These are phyloP conservation scores for Trichocladium antarcticum DNA, from an alignment of 495 filamentous ascomycete genomes.

Conservation along the genomic window DNA sequence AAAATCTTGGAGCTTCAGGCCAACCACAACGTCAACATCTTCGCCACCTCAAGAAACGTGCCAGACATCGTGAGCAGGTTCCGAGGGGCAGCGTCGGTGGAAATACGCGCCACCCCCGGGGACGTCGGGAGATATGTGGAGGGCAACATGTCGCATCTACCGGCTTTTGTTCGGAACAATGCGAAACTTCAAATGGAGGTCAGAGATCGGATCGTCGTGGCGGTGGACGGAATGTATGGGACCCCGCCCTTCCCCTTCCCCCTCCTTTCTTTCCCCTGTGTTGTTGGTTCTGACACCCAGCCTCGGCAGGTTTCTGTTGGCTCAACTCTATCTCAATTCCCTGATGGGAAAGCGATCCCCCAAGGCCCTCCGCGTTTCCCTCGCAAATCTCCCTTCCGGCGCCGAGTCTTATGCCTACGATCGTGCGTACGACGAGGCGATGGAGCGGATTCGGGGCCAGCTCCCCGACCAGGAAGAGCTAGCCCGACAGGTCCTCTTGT, in stretches of 20 bases:
- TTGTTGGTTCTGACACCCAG: too few relatives aligned
- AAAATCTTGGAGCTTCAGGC: slow-evolving; percentile 23
- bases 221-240: slow-evolving; percentile 33
- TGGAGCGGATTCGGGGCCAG: slow-evolving; percentile 38
- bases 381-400: slow-evolving; percentile 24
- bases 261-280: too few relatives aligned
- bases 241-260: too few relatives aligned
- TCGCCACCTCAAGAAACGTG: slow-evolving; percentile 30
- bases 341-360: slow-evolving; percentile 13
- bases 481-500: slow-evolving; percentile 32
- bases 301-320: slow-evolving; percentile 36
- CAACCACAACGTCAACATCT: slow-evolving; percentile 18
- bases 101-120: slow-evolving; percentile 29
- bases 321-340: slow-evolving; percentile 38
- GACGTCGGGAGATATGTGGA: slow-evolving; percentile 31
- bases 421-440: slow-evolving; percentile 34
- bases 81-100: neutral
- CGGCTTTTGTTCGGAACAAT: slow-evolving; percentile 7
- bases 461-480: slow-evolving; percentile 18
- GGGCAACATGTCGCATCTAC: slow-evolving; percentile 17
- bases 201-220: slow-evolving; percentile 17
- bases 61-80: slow-evolving; percentile 12
- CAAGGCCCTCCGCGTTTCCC: slow-evolving; percentile 22
- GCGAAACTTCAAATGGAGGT: slow-evolving; percentile 25
- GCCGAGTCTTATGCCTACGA: slow-evolving; percentile 9